phyloP scores from a whole-genome alignment of 2,329 filamentous ascomycete species.

The Fusarium pseudograminearum region DNA sequence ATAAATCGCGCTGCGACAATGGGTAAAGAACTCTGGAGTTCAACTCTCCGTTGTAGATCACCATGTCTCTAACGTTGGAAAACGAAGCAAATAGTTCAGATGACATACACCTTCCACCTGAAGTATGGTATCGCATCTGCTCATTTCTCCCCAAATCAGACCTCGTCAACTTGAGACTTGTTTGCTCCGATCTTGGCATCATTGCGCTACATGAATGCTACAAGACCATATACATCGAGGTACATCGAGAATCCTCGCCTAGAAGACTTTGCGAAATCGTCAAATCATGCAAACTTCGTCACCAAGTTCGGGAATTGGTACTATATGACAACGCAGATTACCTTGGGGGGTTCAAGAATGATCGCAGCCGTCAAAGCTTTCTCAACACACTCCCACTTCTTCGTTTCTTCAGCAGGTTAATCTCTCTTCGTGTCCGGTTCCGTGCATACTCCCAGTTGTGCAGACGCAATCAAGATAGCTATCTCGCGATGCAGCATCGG shows the following conservation, averaged over 20 bases:
- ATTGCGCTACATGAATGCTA: background rate
- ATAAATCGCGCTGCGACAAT: background rate
- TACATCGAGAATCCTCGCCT: background rate
- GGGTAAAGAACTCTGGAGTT: background rate
- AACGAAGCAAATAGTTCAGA: background rate
- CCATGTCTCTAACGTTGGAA: background rate
- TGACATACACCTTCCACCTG: background rate
- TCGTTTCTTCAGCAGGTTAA: background rate
- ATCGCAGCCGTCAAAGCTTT: background rate
- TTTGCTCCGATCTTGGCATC: background rate
- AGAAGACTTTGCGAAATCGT: background rate
- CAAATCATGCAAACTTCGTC: background rate
- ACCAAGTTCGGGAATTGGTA: background rate
- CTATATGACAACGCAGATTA: background rate
- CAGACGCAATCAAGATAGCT: background rate
- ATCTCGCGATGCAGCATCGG: background rate
- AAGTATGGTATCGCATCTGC: background rate
- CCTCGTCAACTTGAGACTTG: background rate
- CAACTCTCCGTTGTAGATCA: background rate
- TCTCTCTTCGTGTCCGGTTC: background rate
- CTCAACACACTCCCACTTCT: background rate
- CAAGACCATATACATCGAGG: background rate
- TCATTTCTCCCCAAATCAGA: background rate
- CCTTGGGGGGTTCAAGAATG: background rate
- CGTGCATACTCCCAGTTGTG: background rate